Conservation (phyloP, 1,284 basidiomycete genomes). For the Trametes versicolor region DNA sequence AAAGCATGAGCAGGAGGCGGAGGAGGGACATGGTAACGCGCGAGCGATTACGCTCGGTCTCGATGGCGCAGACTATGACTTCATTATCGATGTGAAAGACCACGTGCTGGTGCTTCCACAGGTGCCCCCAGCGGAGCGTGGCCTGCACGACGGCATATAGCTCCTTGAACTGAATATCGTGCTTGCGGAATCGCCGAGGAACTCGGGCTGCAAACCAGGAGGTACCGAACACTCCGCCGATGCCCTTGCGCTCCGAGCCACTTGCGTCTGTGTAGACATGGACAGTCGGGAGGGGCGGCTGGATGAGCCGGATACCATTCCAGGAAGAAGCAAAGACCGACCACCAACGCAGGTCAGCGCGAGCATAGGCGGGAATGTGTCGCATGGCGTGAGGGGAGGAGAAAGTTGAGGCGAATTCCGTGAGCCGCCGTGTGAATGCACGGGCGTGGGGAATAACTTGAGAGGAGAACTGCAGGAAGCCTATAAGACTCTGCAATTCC, state of each 20-base stretch:
- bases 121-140: constrained; percentile 11
- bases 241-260: constrained; percentile 11
- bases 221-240: neutral
- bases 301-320: constrained; percentile 13
- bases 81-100: constrained; percentile 23
- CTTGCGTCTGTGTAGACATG: constrained; percentile 19
- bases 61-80: constrained; percentile 17
- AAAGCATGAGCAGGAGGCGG: constrained; percentile 15
- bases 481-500: constrained; percentile 20
- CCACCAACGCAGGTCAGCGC: constrained; percentile 18
- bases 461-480: constrained; percentile 19
- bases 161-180: constrained; percentile 22
- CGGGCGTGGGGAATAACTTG: constrained; percentile 17
- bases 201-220: constrained; percentile 9
- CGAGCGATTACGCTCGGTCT: constrained; percentile 15
- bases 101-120: constrained; percentile 13
- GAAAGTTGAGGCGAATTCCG: constrained; percentile 13
- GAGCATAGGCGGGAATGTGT: constrained; percentile 17
- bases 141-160: constrained; percentile 10
- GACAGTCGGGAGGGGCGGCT: neutral
- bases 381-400: neutral
- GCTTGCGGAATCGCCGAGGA: constrained; percentile 11
- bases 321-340: constrained; percentile 4
- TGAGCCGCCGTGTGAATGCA: constrained; percentile 13
- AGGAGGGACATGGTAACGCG: constrained; percentile 14